Conservation (phyloP, 2,329 filamentous ascomycete species). For the Clarireedia homoeocarpa region DNA sequence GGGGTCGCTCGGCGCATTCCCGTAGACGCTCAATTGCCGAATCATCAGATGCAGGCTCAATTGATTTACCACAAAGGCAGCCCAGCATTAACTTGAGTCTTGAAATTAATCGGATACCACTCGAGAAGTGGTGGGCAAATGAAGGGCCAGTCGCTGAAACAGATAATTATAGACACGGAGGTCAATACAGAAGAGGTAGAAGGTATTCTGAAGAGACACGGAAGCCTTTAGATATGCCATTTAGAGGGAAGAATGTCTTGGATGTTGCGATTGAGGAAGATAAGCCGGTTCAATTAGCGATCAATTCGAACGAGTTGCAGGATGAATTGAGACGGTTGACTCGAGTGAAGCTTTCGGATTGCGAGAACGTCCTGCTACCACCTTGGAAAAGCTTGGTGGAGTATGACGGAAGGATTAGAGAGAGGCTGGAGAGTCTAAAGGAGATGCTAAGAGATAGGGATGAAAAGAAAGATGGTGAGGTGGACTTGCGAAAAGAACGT, state of each 20-base stretch:
- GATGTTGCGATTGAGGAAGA: conserved; percentile 2
- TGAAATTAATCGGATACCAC: not conserved
- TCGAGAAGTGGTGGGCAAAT: not conserved
- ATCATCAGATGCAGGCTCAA: no score
- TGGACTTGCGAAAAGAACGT: no score
- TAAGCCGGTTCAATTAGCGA: not conserved
- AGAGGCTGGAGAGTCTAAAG: not conserved
- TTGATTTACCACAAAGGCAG: no score
- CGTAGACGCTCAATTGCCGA: no score
- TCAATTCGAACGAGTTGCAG: conserved; percentile 1
- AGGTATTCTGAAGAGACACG: no score
- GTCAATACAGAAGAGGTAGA: no score
- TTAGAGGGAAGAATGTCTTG: conserved; percentile 2
- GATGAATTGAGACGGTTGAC: not conserved
- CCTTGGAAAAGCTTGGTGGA: conserved; percentile 4
- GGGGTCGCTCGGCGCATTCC: no score
- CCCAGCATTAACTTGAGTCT: not conserved
- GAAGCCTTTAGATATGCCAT: not conserved
- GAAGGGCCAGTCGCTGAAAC: not conserved
- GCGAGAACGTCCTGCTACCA: not conserved
- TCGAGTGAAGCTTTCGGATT: not conserved
- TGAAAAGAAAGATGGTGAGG: accelerated
- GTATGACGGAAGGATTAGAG: not conserved
- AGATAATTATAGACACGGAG: no score
- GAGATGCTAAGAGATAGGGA: not conserved